Percentiles rank a stretch among this genome's conserved stretches.
These are phyloP conservation scores for Sporobolus alterniflorus DNA, from an alignment of 202 grass and related monocot genomes.

Conservation along the genomic window DNA sequence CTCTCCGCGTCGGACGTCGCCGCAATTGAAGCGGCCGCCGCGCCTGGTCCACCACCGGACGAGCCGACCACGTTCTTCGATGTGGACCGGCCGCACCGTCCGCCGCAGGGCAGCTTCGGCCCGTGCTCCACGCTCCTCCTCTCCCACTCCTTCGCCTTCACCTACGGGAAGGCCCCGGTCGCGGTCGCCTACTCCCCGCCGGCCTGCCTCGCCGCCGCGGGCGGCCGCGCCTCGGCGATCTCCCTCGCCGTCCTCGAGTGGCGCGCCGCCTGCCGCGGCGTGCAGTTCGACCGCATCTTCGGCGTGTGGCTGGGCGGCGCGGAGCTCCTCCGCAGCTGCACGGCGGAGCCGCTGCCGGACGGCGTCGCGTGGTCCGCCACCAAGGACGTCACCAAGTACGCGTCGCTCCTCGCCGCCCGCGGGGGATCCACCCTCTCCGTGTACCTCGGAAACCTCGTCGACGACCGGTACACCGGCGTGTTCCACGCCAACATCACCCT, in stretches of 20 bases:
- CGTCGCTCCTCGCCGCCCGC: slow-evolving; percentile 55
- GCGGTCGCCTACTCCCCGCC: slow-evolving; percentile 69
- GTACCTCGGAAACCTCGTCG: slow-evolving; percentile 56
- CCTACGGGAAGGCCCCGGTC: slow-evolving; percentile 59
- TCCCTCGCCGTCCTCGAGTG: slow-evolving; percentile 77
- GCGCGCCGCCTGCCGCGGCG: slow-evolving; percentile 59
- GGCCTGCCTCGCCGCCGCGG: slow-evolving; percentile 34
- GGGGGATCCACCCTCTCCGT: slow-evolving; percentile 48
- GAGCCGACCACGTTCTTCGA: slow-evolving; percentile 75
- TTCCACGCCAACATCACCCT: slow-evolving; percentile 69
- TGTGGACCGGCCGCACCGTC: slow-evolving; percentile 69
- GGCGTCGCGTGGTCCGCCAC: slow-evolving; percentile 75
- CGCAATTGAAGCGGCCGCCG: no score
- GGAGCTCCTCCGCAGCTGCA: slow-evolving; percentile 69
- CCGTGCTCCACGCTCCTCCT: slow-evolving; percentile 75
- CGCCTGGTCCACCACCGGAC: no score
- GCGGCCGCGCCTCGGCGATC: slow-evolving; percentile 2
- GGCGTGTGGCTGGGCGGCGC: slow-evolving; percentile 68
- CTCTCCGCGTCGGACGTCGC: no score
- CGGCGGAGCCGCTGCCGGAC: slow-evolving; percentile 31
- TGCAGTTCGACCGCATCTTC: slow-evolving; percentile 62
- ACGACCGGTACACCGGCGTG: slow-evolving; percentile 59
- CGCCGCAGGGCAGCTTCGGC: slow-evolving; percentile 45
- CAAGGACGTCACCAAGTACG: slow-evolving; percentile 90
- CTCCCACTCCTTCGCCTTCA: slow-evolving; percentile 74